Percentiles rank a stretch among this genome's conserved stretches.
phyloP scores from a whole-genome alignment of 805 yeast genomes.

The Pichia nanzhaoensis region DNA sequence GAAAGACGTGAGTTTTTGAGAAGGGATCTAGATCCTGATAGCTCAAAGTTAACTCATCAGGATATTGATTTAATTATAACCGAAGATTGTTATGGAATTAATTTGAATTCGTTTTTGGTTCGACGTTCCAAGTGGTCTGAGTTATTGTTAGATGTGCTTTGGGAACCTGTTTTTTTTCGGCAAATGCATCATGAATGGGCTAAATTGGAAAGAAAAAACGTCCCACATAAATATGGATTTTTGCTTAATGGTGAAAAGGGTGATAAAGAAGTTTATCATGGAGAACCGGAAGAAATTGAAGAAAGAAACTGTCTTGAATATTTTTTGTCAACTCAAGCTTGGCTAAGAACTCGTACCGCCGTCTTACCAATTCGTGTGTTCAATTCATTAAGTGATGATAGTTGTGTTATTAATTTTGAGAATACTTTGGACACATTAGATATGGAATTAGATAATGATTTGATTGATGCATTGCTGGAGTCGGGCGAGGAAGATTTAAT shows the following conservation, averaged over 20 bases:
- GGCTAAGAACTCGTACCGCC: slow-evolving; percentile 36
- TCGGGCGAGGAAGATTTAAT: not conserved
- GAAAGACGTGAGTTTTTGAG: slow-evolving; percentile 26
- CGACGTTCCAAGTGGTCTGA: slow-evolving; percentile 35
- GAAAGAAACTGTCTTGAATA: slow-evolving; percentile 36
- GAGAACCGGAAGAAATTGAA: slow-evolving; percentile 18
- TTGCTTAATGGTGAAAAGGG: slow-evolving; percentile 24
- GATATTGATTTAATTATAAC: slow-evolving; percentile 33
- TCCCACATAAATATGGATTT: slow-evolving; percentile 22
- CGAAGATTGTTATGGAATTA: slow-evolving; percentile 39
- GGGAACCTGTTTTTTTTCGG: slow-evolving; percentile 36
- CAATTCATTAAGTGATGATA: slow-evolving; percentile 33
- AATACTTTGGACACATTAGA: slow-evolving; percentile 15
- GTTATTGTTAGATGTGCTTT: slow-evolving; percentile 32
- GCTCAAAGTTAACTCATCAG: slow-evolving; percentile 21
- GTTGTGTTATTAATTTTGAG: slow-evolving; percentile 27
- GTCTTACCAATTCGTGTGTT: slow-evolving; percentile 35
- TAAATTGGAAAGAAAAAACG: slow-evolving; percentile 16
- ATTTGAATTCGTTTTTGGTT: slow-evolving; percentile 34
- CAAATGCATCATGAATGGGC: slow-evolving; percentile 32
- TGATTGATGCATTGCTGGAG: slow-evolving; percentile 16
- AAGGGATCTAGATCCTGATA: slow-evolving; percentile 31
- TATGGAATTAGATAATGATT: slow-evolving; percentile 20
- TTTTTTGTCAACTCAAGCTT: slow-evolving; percentile 31
- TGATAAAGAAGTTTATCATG: slow-evolving; percentile 7